Evolutionary conservation across 805 yeast species (phyloP).

Genomic region (Ogataea corticis): DNA sequence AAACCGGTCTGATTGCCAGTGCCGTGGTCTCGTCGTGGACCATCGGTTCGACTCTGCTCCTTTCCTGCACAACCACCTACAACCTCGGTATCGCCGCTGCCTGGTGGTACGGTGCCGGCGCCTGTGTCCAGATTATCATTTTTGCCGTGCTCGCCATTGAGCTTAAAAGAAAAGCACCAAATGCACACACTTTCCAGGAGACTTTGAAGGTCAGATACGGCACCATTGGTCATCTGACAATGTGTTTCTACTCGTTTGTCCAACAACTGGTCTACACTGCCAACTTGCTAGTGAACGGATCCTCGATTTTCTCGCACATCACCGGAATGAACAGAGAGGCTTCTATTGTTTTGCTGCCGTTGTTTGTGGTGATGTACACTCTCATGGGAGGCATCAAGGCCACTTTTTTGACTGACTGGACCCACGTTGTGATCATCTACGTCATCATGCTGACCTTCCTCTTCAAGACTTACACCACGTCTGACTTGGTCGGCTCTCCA

Average conservation of each 20-base stretch:
- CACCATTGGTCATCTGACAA: conserved; percentile 29
- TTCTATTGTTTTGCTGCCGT: conserved; percentile 35
- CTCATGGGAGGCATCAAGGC: conserved; percentile 44
- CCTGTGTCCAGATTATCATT: conserved; percentile 36
- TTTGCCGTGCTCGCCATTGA: conserved; percentile 36
- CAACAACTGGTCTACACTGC: conserved; percentile 35
- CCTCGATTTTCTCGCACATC: conserved; percentile 33
- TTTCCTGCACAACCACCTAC: conserved; percentile 35
- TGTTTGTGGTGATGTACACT: conserved; percentile 39
- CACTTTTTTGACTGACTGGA: conserved; percentile 41
- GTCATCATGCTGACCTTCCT: conserved; percentile 31
- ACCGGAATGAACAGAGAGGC: conserved; percentile 39
- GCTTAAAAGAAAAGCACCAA: conserved; percentile 37
- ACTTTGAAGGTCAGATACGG: conserved; percentile 36
- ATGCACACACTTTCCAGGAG: conserved; percentile 39
- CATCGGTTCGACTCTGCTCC: conserved; percentile 33
- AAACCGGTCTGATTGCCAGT: conserved; percentile 38
- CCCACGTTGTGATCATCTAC: conserved; percentile 39
- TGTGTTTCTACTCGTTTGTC: conserved; percentile 29
- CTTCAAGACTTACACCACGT: conserved; percentile 33
- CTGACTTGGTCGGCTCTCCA: conserved; percentile 36
- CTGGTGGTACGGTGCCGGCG: conserved; percentile 37
- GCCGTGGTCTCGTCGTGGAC: conserved; percentile 42
- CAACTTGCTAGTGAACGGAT: conserved; percentile 36
- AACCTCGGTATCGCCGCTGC: conserved; percentile 38